Evolutionary conservation across 495 filamentous ascomycete species (phyloP), one percentile per base, ranked within the genome.

Genomic region (Tetracladium marchalianum): DNA sequence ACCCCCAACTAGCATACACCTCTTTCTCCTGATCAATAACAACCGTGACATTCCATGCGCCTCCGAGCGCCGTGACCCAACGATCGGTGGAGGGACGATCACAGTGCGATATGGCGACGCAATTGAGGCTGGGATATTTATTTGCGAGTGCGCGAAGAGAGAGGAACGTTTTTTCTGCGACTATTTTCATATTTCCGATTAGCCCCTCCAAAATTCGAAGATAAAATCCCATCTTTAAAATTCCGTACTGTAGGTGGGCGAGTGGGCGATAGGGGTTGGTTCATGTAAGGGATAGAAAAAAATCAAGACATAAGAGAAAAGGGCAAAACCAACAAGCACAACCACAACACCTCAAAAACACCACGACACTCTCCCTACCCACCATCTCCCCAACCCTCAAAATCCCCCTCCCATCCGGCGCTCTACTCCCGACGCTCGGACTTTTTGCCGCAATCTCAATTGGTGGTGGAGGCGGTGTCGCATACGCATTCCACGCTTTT

Each of bases 301-400:
- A 19, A 52, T 36, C 51, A 19, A 41, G 35, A 44, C 15, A 27
- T 46, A 54, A 1, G 38, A n/a, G 37, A 46, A 34, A 37, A 34
- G 54, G 11, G 32, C 51, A 19, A 42, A 17, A 52, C 66, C 43
- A 64, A 76, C 75, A 82, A 6, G 77, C 76, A 66, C 73, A 77
- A 12, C 78, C 78, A 52, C 71, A 77, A 56, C 78, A 73, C 35
- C 79, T 65, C 12, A 83, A 54, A 53, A 81, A 82, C 31, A 72
- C 64, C 16, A 82, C 61, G 17, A 82, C 44, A 9, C 66, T 66
- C 0, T 72, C 70, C 51, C 67, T 72, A 4, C 55, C 55, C 48
- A 27, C 22, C 22, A 27, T 27, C 22, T 68, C 58, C 31, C 49
- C 50, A 4, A 17, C 19, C 0, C 73, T 71, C 9, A 81, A 59